Conservation (phyloP, 2,329 filamentous ascomycete species). For the Ophiocordyceps camponoti-saundersi region DNA sequence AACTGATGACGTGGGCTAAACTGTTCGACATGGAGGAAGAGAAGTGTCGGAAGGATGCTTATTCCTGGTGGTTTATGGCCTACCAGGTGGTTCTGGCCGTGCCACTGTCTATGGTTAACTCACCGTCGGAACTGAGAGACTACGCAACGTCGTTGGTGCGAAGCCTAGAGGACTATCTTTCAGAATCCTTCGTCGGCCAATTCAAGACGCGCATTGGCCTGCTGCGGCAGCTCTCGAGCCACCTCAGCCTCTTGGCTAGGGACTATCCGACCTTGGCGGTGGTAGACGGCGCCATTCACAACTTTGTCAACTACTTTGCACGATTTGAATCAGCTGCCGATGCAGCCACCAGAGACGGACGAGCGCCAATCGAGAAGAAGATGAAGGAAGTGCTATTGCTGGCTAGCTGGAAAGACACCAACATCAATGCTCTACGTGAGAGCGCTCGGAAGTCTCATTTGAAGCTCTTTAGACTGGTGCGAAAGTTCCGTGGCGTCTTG, state of each 20-base stretch:
- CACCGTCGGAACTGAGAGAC: constrained; percentile 37
- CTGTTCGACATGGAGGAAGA: constrained; percentile 71
- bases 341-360: constrained; percentile 49
- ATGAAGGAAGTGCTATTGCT: constrained; percentile 87
- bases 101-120: constrained; percentile 47
- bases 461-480: constrained; percentile 79
- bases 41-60: constrained; percentile 61
- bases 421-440: constrained; percentile 74
- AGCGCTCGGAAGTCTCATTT: constrained; percentile 81
- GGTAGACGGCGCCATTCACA: constrained; percentile 49
- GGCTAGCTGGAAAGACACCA: constrained; percentile 96
- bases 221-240: constrained; percentile 44
- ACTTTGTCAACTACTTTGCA: constrained; percentile 61
- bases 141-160: constrained; percentile 57
- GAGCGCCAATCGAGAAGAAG: constrained; percentile 65
- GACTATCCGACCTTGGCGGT: constrained; percentile 41
- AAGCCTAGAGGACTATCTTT: constrained; percentile 66
- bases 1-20: constrained; percentile 81
- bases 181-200: constrained; percentile 64
- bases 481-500: constrained; percentile 72
- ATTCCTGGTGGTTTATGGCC: constrained; percentile 90
- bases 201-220: constrained; percentile 57
- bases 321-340: constrained; percentile 52
- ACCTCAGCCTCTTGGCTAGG: constrained; percentile 43
- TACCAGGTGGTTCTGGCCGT: constrained; percentile 77